Base-by-base conservation (phyloP, 2,329 filamentous ascomycete species). In the Cryphonectria parasitica region DNA sequence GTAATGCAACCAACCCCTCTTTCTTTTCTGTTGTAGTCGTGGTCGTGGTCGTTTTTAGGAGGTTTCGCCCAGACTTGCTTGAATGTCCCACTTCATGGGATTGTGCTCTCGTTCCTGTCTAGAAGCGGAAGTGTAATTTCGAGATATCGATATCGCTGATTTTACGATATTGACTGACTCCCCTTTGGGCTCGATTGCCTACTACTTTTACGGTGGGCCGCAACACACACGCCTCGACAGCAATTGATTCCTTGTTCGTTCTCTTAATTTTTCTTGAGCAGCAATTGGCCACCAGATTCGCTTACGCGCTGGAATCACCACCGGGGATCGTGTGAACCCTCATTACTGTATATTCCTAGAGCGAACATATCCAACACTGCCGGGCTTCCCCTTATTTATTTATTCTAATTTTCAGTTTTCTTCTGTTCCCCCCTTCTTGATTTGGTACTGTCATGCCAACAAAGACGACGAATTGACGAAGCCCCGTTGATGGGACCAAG, bases 401-500 rank as follows among this genome's bases (percentile, higher is more conserved):
- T 25, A 4, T 22, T 45, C 2, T 13, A 39, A 39, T 39, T 45
- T 45, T 45, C 4, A 22, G 3, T n/a, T 49, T n/a, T 49, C 15
- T 17, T 43, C 17, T 7, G 22, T 49, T 49, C n/a, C 11, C 5
- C 8, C 5, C 22, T 49, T 49, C 45, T 22, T 49, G n/a, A 49
- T 49, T 11, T 22, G 22, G 45, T 11, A 49, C 22, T 49, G 22
- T n/a, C 8, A n/a, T 49, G 22, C 45, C 45, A n/a, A n/a, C 45
- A 31, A 49, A 19, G 22, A 8, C 45, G 22, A 34, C 54, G 28
- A 3, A n/a, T 43, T 43, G 45, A 49, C 45, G 19, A 49, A 7
- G 22, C 17, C 28, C 31, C 36, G 41, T 58, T 61, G 49, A 64
- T 70, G 69, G 66, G 65, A 61, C 52, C 58, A 52, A 60, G 8